These are phyloP conservation scores for Wickerhamiella lipophila DNA, from an alignment of 805 yeast species.

Conservation along the genomic window DNA sequence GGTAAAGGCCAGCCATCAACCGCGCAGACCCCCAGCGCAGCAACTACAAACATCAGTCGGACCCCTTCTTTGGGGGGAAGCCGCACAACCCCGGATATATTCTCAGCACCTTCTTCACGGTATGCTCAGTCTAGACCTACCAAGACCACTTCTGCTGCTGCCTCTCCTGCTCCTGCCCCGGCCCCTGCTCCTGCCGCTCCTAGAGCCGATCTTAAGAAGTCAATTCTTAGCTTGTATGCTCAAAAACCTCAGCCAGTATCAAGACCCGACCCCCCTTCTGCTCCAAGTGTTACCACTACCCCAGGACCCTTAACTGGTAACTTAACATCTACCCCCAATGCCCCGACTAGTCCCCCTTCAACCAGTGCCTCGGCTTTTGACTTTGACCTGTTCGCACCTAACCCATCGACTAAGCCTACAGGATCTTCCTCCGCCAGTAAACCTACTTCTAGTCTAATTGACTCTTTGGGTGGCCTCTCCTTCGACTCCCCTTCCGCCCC, in stretches of 20 bases:
- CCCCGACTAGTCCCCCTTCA: conserved; percentile 7
- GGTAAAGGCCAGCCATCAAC: conserved; percentile 4
- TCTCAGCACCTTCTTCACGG: background rate
- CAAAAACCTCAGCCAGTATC: conserved; percentile 40
- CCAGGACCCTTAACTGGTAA: too few relatives aligned
- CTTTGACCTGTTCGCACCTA: conserved; percentile 3
- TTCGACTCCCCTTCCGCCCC: background rate
- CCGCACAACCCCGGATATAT: background rate
- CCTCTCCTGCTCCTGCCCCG: conserved; percentile 18
- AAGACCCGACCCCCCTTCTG: conserved; percentile 13
- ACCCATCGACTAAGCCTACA: background rate
- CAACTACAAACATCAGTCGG: background rate
- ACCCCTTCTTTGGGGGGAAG: background rate
- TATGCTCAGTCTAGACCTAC: background rate
- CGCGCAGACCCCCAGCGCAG: too few relatives aligned
- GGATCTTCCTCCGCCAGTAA: background rate
- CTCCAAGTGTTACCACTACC: background rate
- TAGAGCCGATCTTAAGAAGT: conserved; percentile 81
- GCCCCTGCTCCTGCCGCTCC: conserved; percentile 22
- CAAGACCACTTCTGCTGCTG: background rate
- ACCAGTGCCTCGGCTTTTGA: conserved; percentile 8
- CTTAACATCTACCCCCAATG: too few relatives aligned
- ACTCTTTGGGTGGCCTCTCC: background rate
- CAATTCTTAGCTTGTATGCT: conserved; percentile 72
- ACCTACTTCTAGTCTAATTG: conserved; percentile 1